Base-by-base conservation (phyloP, 768 basidiomycete species). In the Clitopilus passeckerianus region DNA sequence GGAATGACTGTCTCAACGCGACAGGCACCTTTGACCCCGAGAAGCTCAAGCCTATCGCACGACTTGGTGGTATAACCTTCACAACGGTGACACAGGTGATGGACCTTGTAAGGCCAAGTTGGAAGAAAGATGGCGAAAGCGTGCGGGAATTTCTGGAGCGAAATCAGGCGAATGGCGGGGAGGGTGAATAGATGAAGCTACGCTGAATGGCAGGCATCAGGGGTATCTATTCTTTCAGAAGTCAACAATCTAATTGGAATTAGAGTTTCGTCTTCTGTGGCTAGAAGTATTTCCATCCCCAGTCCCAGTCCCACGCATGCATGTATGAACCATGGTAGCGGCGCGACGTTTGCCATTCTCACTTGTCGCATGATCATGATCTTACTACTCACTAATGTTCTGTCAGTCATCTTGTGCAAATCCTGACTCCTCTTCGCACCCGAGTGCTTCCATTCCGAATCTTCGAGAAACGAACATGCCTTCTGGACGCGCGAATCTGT, bases 11-110 rank as follows among this genome's bases (percentile, higher is more conserved):
- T 16, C 63, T 86, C 58, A 72, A 72, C 34, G 70, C 69, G 16
- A 70, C 72, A 37, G 77, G 79, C 5, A 66, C 68, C 9, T 75
- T 80, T 30, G 83, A 86, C 65, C 75, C 79, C 9, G 74, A 66
- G 9, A 84, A 80, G 64, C 65, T 85, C 41, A 75, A 76, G 33
- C 69, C 80, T 3, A 68, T 86, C 23, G 77, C 74, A 2, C 73
- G 90, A 50, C 67, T 90, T 59, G 86, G 83, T 10, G 84, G 80
- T 12, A 78, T 76, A 46, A 70, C 73, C 35, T 89, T 84, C 63
- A 77, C 66, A 0, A 69, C 54, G 34, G 57, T 77, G 9, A 67
- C 66, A 0, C 71, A 75, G 53, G 88, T 53, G 73, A 93, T 57
- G 77, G 80, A 70, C 78, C 86, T 77, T 68, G 87, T 56, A 75